Evolutionary conservation across 179 eudicot species (phyloP), one percentile per base, ranked within the genome.

Genomic region (Silene coronaria): DNA sequence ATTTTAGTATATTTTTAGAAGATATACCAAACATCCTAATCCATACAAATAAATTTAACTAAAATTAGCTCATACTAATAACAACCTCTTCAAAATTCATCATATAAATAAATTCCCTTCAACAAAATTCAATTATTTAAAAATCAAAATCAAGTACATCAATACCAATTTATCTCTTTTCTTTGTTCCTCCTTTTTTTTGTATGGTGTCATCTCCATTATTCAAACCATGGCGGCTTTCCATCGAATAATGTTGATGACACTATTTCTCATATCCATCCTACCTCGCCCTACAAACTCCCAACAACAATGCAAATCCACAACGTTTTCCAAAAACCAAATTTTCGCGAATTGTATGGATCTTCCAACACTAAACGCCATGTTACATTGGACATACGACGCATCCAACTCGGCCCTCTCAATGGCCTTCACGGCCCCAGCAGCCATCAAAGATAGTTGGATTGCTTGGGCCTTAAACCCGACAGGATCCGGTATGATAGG

Each of bases 391-490:
- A 84, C 85, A 71, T 85, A 81, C 77, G 7, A 79, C 55, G 21
- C 77, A 5, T 2, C 84, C 69, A 73, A 67, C 9, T 77, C 87
- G 62, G 62, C 88, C 1, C 87, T 91, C 69, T 79, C 85, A 34
- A 32, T 89, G 68, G 93, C 86, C 57, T 91, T 83, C 83, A n/a
- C 67, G 3, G 89, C 90, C 9, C 83, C 85, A 2, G 87, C 88
- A 8, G 58, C 55, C 2, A 17, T 87, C n/a, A n/a, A 63, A 59
- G 91, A 38, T 9, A 38, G 91, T 17, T 91, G 97, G 97, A 67
- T 87, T 53, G 68, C 91, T 0, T 91, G 93, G 97, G 97, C 87
- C 9, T 13, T 89, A 11, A 91, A 91, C 82, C 97, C 93, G 0
- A 78, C 75, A 9, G 80, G 70, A 42, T 32, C 86, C 16, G 90